Base-by-base conservation (phyloP, 345 rosid species). In the Hibiscus trionum region DNA sequence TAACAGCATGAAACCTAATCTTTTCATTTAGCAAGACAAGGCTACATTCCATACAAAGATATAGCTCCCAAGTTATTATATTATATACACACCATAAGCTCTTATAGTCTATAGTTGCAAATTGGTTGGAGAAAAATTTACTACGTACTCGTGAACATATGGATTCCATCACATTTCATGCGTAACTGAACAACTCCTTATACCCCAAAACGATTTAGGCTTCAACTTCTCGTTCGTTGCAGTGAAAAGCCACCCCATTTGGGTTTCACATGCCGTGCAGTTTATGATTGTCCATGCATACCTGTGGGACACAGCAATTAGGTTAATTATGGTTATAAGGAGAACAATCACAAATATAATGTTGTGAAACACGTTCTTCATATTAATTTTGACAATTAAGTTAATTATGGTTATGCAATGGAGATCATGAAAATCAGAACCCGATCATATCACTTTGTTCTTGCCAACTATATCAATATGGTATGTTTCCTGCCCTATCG, bases 191-290 rank as follows among this genome's bases (percentile, higher is more conserved):
- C 93, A 79, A 83, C 92, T 84, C 8, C 96, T 86, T 66, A 92
- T 85, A 31, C 92, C 99, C 97, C 99, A 92, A 70, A 95, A 95
- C 9, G 86, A 88, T 66, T 72, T 79, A 56, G 99, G 99, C 86
- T 84, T 91, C 88, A 95, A 67, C 70, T 82, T 86, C 46, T 76
- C 78, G 68, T 82, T 86, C 11, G 86, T 89, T 5, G 97, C 91
- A 3, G 97, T 89, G 74, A 88, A 95, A 68, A 84, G 89, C 99
- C 99, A 95, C 19, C 99, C 99, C 82, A 90, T 78, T 66, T 84
- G 93, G 16, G 78, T 75, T 75, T 85, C 90, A 44, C 97, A 92
- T 9, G 73, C 70, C 5, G 80, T 75, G 68, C 96, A 90, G 21
- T 75, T 78, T 61, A 87, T 82, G 49, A 87, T 69, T 42, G 97